phyloP scores from a whole-genome alignment of 1,284 basidiomycete species.

The Rhodotorula sp. region DNA sequence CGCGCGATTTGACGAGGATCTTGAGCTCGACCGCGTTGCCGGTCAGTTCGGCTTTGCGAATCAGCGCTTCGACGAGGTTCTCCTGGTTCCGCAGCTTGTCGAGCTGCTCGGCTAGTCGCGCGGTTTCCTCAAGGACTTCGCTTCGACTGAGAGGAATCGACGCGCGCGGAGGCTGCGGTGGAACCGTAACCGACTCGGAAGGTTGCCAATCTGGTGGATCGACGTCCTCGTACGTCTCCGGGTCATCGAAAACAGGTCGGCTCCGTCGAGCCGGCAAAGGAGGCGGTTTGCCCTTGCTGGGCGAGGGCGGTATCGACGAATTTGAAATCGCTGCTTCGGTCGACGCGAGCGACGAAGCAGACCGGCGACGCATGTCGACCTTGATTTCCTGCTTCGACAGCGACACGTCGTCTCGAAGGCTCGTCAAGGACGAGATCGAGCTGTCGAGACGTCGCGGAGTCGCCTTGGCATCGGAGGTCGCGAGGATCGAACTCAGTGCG shows the following conservation, averaged over 20 bases:
- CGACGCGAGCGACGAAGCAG: neutral
- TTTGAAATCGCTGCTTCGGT: too few species aligned
- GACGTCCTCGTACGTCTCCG: slow-evolving; percentile 23
- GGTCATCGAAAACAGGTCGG: slow-evolving; percentile 50
- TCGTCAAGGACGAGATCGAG: neutral
- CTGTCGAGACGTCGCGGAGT: neutral
- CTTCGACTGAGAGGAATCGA: neutral
- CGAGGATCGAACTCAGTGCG: slow-evolving; percentile 77
- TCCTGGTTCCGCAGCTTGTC: slow-evolving; percentile 74
- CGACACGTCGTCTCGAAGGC: neutral
- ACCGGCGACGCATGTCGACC: too few species aligned
- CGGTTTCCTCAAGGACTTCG: slow-evolving; percentile 68
- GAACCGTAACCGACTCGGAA: slow-evolving; percentile 21
- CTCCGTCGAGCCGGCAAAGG: neutral
- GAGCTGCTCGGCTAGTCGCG: slow-evolving; percentile 70
- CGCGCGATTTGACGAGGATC: slow-evolving; percentile 74
- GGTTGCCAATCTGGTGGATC: neutral
- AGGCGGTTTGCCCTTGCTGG: neutral
- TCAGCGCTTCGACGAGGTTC: slow-evolving; percentile 74
- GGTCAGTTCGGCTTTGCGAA: slow-evolving; percentile 89
- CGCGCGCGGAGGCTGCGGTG: slow-evolving; percentile 5
- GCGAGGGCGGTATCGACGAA: neutral
- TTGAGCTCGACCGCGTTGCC: slow-evolving; percentile 82
- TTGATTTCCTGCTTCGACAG: neutral
- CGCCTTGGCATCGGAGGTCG: slow-evolving; percentile 12